These are phyloP conservation scores for Trametes villosa DNA, from an alignment of 768 basidiomycete species.

Conservation along the genomic window DNA sequence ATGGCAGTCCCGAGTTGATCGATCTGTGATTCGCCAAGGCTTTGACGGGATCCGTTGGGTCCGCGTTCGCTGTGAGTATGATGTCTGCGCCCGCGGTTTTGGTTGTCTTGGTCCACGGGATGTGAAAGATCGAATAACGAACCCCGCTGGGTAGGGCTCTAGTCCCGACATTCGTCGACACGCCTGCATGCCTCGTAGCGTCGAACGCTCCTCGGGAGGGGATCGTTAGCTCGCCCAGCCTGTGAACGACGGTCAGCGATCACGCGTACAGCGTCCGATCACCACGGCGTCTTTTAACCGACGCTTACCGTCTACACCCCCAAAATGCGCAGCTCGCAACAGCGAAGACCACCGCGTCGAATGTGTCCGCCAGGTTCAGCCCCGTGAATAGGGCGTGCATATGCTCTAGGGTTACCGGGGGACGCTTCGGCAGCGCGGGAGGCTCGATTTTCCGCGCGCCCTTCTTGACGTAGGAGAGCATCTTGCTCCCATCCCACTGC, in stretches of 20 bases:
- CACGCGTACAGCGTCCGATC: no score
- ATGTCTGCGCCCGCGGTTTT: slow-evolving; percentile 32
- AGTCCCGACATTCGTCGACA: not conserved
- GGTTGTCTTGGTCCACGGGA: slow-evolving; percentile 45
- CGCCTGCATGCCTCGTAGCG: not conserved
- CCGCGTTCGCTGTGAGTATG: slow-evolving; percentile 27
- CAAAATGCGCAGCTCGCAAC: slow-evolving; percentile 41
- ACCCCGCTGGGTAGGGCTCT: not conserved
- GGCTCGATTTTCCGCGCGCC: slow-evolving; percentile 32
- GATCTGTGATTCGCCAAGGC: slow-evolving; percentile 34
- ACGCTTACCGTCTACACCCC: slow-evolving; percentile 29
- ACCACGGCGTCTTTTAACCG: no score
- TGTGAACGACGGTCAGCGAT: no score
- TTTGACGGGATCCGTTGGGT: slow-evolving; percentile 18
- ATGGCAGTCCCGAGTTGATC: not conserved
- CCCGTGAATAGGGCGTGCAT: slow-evolving; percentile 27
- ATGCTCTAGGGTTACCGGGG: slow-evolving; percentile 43
- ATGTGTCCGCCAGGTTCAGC: slow-evolving; percentile 33
- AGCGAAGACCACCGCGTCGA: slow-evolving; percentile 43
- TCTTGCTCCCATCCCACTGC: slow-evolving; percentile 38
- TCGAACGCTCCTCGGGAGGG: slow-evolving; percentile 3
- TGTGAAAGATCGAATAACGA: slow-evolving; percentile 29
- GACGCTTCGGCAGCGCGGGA: slow-evolving; percentile 21
- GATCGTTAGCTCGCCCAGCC: slow-evolving; percentile 22
- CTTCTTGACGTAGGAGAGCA: slow-evolving; percentile 15